These are phyloP conservation scores for Rosa multiflora DNA, from an alignment of 306 rosid species.

Conservation along the genomic window DNA sequence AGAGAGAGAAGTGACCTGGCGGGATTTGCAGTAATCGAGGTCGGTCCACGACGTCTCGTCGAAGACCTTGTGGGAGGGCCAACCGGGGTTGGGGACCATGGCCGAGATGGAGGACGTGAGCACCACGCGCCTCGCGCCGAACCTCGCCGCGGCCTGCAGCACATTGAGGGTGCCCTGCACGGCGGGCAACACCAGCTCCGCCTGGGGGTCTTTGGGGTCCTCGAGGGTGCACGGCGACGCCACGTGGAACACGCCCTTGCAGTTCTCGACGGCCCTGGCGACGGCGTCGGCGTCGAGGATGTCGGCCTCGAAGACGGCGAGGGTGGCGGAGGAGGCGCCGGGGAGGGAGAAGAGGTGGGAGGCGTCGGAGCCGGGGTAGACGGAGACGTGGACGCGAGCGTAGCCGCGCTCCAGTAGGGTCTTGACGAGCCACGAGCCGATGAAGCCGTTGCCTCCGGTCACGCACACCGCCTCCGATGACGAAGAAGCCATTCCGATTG, in stretches of 20 bases:
- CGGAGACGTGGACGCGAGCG: conserved; percentile 59
- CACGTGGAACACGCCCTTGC: conserved; percentile 84
- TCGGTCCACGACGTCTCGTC: conserved; percentile 90
- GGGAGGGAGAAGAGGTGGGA: conserved; percentile 65
- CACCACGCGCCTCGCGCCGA: conserved; percentile 62
- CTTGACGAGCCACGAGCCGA: conserved; percentile 71
- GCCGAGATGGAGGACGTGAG: conserved; percentile 91
- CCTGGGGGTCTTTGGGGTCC: conserved; percentile 62
- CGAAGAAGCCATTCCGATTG: neutral
- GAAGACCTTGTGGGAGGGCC: conserved; percentile 47
- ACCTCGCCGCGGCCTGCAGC: conserved; percentile 49
- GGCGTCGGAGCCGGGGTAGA: conserved; percentile 62
- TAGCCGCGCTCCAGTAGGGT: conserved; percentile 59
- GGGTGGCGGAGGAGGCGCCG: conserved; percentile 22
- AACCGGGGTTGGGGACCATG: conserved; percentile 69
- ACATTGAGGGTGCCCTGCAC: conserved; percentile 78
- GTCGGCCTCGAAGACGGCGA: conserved; percentile 50
- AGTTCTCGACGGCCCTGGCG: conserved; percentile 45
- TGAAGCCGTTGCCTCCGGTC: conserved; percentile 90
- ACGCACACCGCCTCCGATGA: conserved; percentile 49
- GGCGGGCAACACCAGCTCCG: conserved; percentile 64
- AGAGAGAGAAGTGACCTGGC: conserved; percentile 24
- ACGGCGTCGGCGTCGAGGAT: conserved; percentile 56
- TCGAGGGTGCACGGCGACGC: conserved; percentile 86
- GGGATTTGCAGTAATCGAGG: conserved; percentile 53